These are phyloP conservation scores for Neonectria punicea DNA, from an alignment of 2,329 filamentous ascomycete genomes.

Conservation along the genomic window DNA sequence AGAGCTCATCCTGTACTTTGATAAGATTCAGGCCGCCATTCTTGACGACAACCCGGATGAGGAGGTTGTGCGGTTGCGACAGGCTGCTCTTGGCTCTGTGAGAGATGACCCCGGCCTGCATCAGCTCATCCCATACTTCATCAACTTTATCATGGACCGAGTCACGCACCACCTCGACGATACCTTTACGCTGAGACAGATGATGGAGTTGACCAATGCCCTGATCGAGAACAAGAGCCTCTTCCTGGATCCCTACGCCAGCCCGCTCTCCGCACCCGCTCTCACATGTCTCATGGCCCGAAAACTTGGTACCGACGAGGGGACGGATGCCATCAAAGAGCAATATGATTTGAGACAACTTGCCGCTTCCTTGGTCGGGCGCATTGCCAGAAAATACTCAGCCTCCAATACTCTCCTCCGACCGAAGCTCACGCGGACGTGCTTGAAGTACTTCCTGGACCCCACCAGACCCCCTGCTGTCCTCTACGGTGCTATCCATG, in stretches of 20 bases:
- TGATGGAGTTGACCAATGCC: conserved; percentile 90
- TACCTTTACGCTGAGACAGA: conserved; percentile 86
- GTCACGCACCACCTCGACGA: conserved; percentile 94
- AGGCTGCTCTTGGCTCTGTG: conserved; percentile 86
- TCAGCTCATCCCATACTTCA: conserved; percentile 95
- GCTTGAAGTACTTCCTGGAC: conserved; percentile 91
- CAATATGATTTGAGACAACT: conserved; percentile 87
- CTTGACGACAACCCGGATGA: conserved; percentile 90
- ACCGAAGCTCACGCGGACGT: conserved; percentile 90
- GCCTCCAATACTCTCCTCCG: conserved; percentile 84
- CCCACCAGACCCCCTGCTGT: conserved; percentile 83
- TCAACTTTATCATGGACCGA: conserved; percentile 94
- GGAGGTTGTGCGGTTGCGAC: conserved; percentile 75
- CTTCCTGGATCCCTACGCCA: conserved; percentile 73
- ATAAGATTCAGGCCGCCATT: conserved; percentile 90
- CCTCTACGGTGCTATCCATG: conserved; percentile 88
- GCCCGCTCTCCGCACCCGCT: conserved; percentile 81
- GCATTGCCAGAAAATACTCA: conserved; percentile 84
- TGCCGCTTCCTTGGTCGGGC: conserved; percentile 82
- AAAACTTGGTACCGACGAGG: conserved; percentile 73
- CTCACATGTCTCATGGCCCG: conserved; percentile 88
- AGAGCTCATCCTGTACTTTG: conserved; percentile 95
- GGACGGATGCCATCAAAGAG: conserved; percentile 63
- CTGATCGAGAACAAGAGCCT: conserved; percentile 85
- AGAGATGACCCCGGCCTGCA: conserved; percentile 91